Percentiles rank a stretch among this genome's conserved stretches.
These are phyloP conservation scores for Nicotiana knightiana DNA, from an alignment of 257 asterid genomes.

Conservation along the genomic window DNA sequence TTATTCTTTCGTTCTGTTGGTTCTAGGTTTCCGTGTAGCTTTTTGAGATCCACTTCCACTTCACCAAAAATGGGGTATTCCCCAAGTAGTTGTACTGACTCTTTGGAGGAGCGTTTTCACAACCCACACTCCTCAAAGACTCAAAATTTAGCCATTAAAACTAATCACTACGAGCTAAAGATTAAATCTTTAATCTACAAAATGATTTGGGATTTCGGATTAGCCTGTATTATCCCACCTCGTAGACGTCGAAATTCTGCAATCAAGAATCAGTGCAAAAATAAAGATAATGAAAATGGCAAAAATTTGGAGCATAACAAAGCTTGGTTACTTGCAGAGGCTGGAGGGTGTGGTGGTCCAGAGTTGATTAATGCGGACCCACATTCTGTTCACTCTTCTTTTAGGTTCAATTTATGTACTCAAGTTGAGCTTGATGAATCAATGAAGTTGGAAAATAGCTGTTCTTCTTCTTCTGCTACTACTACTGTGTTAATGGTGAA, in stretches of 20 bases:
- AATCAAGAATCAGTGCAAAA: neutral
- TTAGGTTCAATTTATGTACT: slow-evolving; percentile 80
- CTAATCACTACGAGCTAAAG: slow-evolving; percentile 32
- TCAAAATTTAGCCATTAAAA: slow-evolving; percentile 26
- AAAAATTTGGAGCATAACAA: slow-evolving; percentile 54
- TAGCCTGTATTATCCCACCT: slow-evolving; percentile 53
- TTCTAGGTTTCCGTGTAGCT: slow-evolving; percentile 40
- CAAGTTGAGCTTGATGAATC: slow-evolving; percentile 78
- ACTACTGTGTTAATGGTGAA: slow-evolving; percentile 88
- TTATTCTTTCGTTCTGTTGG: slow-evolving; percentile 19
- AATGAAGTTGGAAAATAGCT: slow-evolving; percentile 32
- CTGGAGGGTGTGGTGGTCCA: slow-evolving; percentile 63
- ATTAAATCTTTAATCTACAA: slow-evolving; percentile 48
- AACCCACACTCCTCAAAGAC: slow-evolving; percentile 27
- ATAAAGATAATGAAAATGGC: slow-evolving; percentile 10
- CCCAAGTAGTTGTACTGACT: slow-evolving; percentile 27
- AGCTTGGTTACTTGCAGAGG: slow-evolving; percentile 88
- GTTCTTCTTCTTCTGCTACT: slow-evolving; percentile 33
- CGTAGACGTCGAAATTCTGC: slow-evolving; percentile 41
- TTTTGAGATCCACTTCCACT: slow-evolving; percentile 24
- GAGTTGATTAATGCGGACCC: slow-evolving; percentile 52
- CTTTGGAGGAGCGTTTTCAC: slow-evolving; percentile 27
- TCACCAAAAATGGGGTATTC: slow-evolving; percentile 47
- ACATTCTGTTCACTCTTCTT: slow-evolving; percentile 80
- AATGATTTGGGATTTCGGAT: slow-evolving; percentile 72